phyloP scores from a whole-genome alignment of 768 basidiomycete genomes.

The Xanthoconium purpureum region DNA sequence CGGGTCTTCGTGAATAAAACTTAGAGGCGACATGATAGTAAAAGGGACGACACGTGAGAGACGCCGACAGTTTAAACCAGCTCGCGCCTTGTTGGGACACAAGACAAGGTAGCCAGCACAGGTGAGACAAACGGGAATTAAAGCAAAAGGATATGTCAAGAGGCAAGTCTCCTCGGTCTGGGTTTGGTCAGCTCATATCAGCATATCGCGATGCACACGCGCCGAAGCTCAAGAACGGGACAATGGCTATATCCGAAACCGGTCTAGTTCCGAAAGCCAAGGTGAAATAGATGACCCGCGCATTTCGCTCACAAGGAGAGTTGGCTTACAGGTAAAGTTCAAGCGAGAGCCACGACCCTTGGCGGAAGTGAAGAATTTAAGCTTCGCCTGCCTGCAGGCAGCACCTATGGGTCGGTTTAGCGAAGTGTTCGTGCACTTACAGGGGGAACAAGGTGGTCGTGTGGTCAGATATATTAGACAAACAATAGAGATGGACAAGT shows the following conservation, averaged over 20 bases:
- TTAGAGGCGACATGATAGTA: slow-evolving; percentile 5
- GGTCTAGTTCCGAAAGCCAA: slow-evolving; percentile 31
- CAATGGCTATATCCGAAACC: slow-evolving; percentile 37
- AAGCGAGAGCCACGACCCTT: slow-evolving; percentile 7
- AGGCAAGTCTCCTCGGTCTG: slow-evolving; percentile 7
- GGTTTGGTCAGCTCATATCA: slow-evolving; percentile 18
- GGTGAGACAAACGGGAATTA: slow-evolving; percentile 22
- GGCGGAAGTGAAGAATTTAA: slow-evolving; percentile 18
- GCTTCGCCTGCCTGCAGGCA: slow-evolving; percentile 10
- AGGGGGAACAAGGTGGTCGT: slow-evolving; percentile 2
- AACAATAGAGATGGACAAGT: slow-evolving; percentile 29
- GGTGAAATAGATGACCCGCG: slow-evolving; percentile 19
- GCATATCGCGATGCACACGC: slow-evolving; percentile 13
- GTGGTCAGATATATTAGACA: slow-evolving; percentile 11
- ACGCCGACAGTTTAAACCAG: slow-evolving; percentile 13
- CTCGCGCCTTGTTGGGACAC: slow-evolving; percentile 26
- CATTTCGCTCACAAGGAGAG: slow-evolving; percentile 14
- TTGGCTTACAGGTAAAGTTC: slow-evolving; percentile 8
- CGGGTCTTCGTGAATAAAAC: slow-evolving; percentile 15
- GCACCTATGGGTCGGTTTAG: slow-evolving; percentile 1
- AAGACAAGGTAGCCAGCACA: slow-evolving; percentile 36
- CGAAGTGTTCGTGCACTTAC: slow-evolving; percentile 12
- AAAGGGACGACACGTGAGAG: background rate
- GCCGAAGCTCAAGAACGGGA: slow-evolving; percentile 21
- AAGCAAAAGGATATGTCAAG: slow-evolving; percentile 18